Base-by-base conservation (phyloP, 495 filamentous ascomycete species). In the Podospora comata region DNA sequence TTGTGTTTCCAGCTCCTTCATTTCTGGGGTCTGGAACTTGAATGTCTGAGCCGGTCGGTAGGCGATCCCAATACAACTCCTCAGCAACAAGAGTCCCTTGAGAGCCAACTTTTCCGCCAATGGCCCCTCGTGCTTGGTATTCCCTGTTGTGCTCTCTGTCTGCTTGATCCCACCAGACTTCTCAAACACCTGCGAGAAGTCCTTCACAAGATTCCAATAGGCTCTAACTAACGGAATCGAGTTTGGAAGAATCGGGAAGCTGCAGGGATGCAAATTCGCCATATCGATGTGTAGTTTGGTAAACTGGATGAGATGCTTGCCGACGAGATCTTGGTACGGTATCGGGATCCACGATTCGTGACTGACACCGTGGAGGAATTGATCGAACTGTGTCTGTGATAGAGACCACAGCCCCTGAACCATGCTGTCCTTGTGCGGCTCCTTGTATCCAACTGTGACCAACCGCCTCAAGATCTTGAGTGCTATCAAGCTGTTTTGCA, bases 211-310 rank as follows among this genome's bases (percentile, higher is more conserved):
- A 23, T 83, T 85, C 95, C 95, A 97, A 75, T 97, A 98, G 16
- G 88, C 85, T 58, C 84, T 86, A 20, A 91, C 86, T 13, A 99
- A 85, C 15, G 85, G 79, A 4, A 94, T 80, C 34, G 92, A 92
- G 68, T 91, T 87, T 2, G 93, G 91, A 5, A 99, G 84, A 15
- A 91, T 78, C 0, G 89, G 89, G 79, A 97, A 98, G 30, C 91
- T 89, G 5, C 89, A 88, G 11, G 93, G 89, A 73, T 94, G 92
- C 13, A 78, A 75, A 62, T 83, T 83, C 4, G 89, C 86, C 90
- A 97, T 94, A 55, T 93, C 88, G 26, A 95, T 81, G 76, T 97
- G 94, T 9, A 98, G 82, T 79, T 99, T 98, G 13, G 94, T 88
- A 60, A 97, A 88, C 75, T 97, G 94, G 62, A 96, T 74, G 7